Base-by-base conservation (phyloP, 257 asterid genomes). In the Paraleonurus japonicus region DNA sequence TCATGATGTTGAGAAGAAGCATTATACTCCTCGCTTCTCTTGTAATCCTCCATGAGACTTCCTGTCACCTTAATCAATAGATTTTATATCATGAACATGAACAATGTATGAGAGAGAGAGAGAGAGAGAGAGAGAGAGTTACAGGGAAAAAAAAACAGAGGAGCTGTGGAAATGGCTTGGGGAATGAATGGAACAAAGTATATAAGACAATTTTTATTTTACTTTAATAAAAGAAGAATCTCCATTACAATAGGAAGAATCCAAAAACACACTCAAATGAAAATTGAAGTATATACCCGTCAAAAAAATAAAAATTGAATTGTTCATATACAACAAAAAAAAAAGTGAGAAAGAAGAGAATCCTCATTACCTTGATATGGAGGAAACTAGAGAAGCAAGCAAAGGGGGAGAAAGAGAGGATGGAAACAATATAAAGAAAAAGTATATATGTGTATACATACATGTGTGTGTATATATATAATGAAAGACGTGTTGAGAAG, bases 341-440 rank as follows among this genome's bases (percentile, higher is more conserved):
- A 47, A 13, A 7, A 23, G 2, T 9, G 47, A n/a, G 22, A 72
- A 75, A 50, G 65, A 35, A 81, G 75, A 75, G 87, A 76, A 87
- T 88, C 78, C 69, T 26, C 7, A 76, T 81, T 85, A 86, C 90
- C 94, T 86, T 81, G 76, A 69, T 73, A 75, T 57, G 75, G 86
- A 83, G 90, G 84, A 83, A 81, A 85, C 74, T 54, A 71, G 70
- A 78, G 85, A 47, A 47, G 84, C 79, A 81, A 82, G 87, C 79
- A 76, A 80, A 78, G 71, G 69, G 77, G 4, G 76, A 28, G 61
- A 37, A 35, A 76, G 37, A 53, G 64, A 53, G 47, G 59, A 73
- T 37, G 22, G 23, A 69, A 64, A 78, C 11, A 68, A 72, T 66
- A n/a, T 26, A 62, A 27, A 33, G 15, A 60, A 15, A 70, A 33